Conservation (phyloP, 2,329 filamentous ascomycete genomes). For the Trichophaea hybrida region DNA sequence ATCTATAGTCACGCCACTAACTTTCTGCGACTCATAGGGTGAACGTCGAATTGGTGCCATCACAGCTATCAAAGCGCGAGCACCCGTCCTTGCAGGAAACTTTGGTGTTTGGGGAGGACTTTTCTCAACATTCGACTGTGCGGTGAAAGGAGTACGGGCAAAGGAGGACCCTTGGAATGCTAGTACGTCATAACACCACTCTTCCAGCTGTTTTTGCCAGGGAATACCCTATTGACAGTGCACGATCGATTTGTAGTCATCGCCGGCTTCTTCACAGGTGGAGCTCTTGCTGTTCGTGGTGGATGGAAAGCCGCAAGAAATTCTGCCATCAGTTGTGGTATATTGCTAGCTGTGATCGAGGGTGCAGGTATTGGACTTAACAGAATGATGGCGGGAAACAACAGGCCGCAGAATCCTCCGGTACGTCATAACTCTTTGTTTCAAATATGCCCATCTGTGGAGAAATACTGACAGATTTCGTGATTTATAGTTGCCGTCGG, state of each 20-base stretch:
- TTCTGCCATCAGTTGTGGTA: constrained; percentile 88
- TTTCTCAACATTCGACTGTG: constrained; percentile 92
- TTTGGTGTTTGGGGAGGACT: constrained; percentile 96
- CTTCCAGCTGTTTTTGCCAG: neutral
- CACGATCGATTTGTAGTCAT: constrained; percentile 42
- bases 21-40: constrained; percentile 43
- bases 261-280: constrained; percentile 91
- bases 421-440: constrained; percentile 9
- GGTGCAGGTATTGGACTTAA: constrained; percentile 93
- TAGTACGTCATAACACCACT: constrained; percentile 37
- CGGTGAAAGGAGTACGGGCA: constrained; percentile 81
- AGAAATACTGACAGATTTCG: neutral
- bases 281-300: constrained; percentile 78
- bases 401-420: constrained; percentile 33
- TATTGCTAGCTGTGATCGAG: constrained; percentile 89
- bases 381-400: constrained; percentile 83
- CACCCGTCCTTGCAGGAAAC: constrained; percentile 90
- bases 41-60: constrained; percentile 91
- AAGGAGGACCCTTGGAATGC: constrained; percentile 98
- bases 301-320: constrained; percentile 86
- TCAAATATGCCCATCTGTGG: neutral
- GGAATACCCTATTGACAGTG: neutral
- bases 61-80: constrained; percentile 93
- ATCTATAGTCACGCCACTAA: neutral
- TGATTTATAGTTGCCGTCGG: constrained; percentile 14